Evolutionary conservation across 1,139 yeast species (phyloP).

Genomic region (Candida anutae): DNA sequence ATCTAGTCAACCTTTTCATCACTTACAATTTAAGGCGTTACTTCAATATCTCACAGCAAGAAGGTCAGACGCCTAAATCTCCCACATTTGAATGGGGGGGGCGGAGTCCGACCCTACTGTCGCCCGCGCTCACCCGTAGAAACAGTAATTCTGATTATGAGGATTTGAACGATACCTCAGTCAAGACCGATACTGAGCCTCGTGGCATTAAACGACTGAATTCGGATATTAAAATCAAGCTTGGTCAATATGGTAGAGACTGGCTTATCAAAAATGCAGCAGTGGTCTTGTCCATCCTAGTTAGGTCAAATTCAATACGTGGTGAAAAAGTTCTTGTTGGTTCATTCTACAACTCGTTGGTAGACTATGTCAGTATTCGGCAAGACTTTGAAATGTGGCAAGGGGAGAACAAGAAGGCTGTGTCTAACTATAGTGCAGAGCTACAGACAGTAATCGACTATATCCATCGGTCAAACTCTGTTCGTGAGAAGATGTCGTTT

Average conservation of each 20-base stretch:
- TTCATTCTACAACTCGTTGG: constrained; percentile 69
- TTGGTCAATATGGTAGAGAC: constrained; percentile 64
- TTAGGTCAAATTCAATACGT: constrained; percentile 43
- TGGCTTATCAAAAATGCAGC: constrained; percentile 77
- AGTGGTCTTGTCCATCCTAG: constrained; percentile 46
- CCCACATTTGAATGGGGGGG: background rate
- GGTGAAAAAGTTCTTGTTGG: constrained; percentile 35
- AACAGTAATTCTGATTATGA: constrained; percentile 7
- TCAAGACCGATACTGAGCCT: constrained; percentile 1
- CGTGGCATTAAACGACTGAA: constrained; percentile 4
- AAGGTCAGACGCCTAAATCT: constrained; percentile 15
- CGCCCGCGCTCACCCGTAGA: background rate
- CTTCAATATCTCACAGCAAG: constrained; percentile 26
- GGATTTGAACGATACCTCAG: constrained; percentile 11
- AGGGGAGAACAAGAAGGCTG: constrained; percentile 12
- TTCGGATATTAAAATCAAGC: constrained; percentile 34
- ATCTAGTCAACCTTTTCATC: constrained; percentile 53
- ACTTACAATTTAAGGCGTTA: constrained; percentile 51
- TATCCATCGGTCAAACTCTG: constrained; percentile 28
- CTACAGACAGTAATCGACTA: constrained; percentile 37
- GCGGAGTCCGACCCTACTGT: background rate
- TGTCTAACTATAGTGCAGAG: constrained; percentile 8
- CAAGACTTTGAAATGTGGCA: constrained; percentile 87
- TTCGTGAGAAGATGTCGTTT: constrained; percentile 23
- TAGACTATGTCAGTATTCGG: constrained; percentile 69